Conservation (phyloP, 768 basidiomycete genomes). For the Auricularia sp. region DNA sequence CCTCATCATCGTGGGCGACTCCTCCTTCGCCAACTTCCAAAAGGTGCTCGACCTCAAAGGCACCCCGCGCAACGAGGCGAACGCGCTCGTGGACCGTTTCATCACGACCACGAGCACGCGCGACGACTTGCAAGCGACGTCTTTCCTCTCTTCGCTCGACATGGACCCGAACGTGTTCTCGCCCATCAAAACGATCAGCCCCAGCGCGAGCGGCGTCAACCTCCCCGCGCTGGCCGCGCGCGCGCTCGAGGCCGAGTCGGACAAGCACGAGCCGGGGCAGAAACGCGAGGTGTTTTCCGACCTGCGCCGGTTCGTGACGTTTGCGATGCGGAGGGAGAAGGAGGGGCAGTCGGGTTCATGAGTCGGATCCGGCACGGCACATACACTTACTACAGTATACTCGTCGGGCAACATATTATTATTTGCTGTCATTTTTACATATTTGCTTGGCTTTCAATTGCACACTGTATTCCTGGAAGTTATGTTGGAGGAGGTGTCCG, state of each 20-base stretch:
- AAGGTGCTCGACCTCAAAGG: constrained; percentile 96
- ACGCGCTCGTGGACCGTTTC: constrained; percentile 84
- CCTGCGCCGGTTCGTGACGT: constrained; percentile 78
- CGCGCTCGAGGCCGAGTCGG: constrained; percentile 25
- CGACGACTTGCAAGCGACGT: constrained; percentile 75
- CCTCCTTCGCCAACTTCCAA: constrained; percentile 95
- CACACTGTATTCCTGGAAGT: neutral
- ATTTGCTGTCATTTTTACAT: neutral
- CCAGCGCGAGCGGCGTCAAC: constrained; percentile 51
- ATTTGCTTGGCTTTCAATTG: too few relatives aligned
- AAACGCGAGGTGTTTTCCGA: constrained; percentile 82
- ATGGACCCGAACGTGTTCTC: constrained; percentile 72
- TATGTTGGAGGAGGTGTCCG: too few relatives aligned
- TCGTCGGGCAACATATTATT: too few relatives aligned
- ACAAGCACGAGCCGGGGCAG: constrained; percentile 35
- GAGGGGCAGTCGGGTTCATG: constrained; percentile 1
- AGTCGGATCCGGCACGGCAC: too few relatives aligned
- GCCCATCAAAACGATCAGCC: constrained; percentile 49
- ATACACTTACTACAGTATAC: too few relatives aligned
- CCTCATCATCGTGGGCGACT: constrained; percentile 86
- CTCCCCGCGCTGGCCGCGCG: constrained; percentile 50
- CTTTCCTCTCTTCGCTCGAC: constrained; percentile 87
- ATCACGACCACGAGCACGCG: constrained; percentile 88
- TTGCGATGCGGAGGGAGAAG: constrained; percentile 72
- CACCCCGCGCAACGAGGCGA: constrained; percentile 75